Evolutionary conservation across 163 green algal genomes (phyloP), one percentile per base, ranked within the genome.

Genomic region (Coccomyxa subellipsoidea): DNA sequence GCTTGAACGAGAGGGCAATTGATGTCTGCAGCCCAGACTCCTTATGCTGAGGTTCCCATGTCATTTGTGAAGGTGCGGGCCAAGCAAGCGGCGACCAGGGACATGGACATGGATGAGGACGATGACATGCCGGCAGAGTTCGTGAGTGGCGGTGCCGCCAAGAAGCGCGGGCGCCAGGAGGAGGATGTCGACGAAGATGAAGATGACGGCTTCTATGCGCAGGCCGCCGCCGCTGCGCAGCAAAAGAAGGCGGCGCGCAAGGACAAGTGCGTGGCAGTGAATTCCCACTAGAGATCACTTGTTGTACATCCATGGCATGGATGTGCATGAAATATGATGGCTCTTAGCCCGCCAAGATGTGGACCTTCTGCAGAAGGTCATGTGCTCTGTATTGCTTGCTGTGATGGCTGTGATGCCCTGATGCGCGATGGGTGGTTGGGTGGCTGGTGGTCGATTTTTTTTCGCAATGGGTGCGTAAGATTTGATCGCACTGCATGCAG

Each of bases 131-230:
- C 75, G 38, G 3, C 75, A 8, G 70, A 77, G 18, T 0, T 9
- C 31, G 32, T 47, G 1, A 31, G n/a, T 8, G 70, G 34, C 32
- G 32, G 32, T 15, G 70, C 27, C 8, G 32, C 18, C 21, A 77
- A 39, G 8, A 77, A 77, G 70, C 31, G 70, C 31, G 25, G 32
- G 32, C 70, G 70, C 31, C 31, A n/a, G 70, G 10, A 38, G 9
- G 70, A 73, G 18, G 66, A 36, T 23, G 18, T 36, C 0, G 70
- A 77, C 18, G 70, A 77, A 9, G 70, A 38, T 27, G 88, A 94
- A 40, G 95, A 98, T 87, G 91, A 96, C 79, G 88, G 92, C 31
- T 91, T 95, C 47, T 98, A 97, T 84, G 34, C 69, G 35, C 86
- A 83, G 23, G 88, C 91, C 31, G 90, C 91, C 84, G 87, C 80